Conservation (phyloP, 2,329 filamentous ascomycete genomes). For the Endocalyx cinctus region DNA sequence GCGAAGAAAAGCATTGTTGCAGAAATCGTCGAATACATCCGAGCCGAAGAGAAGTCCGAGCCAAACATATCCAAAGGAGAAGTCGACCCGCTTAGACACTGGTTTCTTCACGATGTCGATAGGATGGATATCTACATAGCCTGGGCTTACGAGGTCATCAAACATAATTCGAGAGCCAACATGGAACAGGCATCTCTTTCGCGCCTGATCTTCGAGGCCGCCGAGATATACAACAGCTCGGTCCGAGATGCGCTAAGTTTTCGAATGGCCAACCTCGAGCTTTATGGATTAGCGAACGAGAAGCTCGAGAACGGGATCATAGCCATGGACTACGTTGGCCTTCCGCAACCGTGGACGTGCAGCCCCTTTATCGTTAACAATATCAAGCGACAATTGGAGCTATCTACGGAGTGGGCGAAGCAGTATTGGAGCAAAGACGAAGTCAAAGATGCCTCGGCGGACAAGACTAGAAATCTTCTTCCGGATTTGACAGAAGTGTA, state of each 20-base stretch:
- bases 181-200: slow-evolving; percentile 51
- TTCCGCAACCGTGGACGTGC: slow-evolving; percentile 86
- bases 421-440: slow-evolving; percentile 34
- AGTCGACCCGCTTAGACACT: slow-evolving; percentile 75
- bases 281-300: slow-evolving; percentile 71
- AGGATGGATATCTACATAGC: slow-evolving; percentile 70
- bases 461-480: slow-evolving; percentile 42
- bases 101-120: slow-evolving; percentile 75
- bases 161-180: slow-evolving; percentile 62
- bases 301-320: slow-evolving; percentile 62
- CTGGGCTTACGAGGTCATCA: slow-evolving; percentile 74
- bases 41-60: slow-evolving; percentile 69
- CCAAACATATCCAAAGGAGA: slow-evolving; percentile 62
- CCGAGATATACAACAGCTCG: slow-evolving; percentile 62
- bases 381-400: slow-evolving; percentile 53
- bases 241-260: slow-evolving; percentile 66
- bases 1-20: slow-evolving; percentile 67
- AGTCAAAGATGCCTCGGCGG: slow-evolving; percentile 34
- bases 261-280: slow-evolving; percentile 60
- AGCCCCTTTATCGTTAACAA: slow-evolving; percentile 59
- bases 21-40: slow-evolving; percentile 71
- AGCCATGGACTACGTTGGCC: slow-evolving; percentile 57
- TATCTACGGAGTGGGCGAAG: slow-evolving; percentile 52
- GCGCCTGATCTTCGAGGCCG: slow-evolving; percentile 62
- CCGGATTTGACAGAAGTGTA: slow-evolving; percentile 51